Conservation (phyloP, 306 rosid genomes). For the Malus sylvestris region DNA sequence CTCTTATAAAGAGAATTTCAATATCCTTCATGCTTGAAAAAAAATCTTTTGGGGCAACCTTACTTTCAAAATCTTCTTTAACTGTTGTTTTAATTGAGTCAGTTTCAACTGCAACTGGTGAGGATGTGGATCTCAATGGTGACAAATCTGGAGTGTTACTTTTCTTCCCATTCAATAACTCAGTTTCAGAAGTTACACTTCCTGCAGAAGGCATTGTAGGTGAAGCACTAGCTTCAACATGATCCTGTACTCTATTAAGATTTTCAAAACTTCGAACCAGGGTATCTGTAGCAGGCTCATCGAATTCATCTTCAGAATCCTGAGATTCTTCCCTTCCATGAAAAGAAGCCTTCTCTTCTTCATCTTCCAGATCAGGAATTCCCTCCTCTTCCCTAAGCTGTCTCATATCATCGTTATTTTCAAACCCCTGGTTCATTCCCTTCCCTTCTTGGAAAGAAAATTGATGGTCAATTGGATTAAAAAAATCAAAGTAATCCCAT, state of each 20-base stretch:
- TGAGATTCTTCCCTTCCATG: slow-evolving; percentile 48
- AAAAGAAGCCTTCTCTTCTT: slow-evolving; percentile 52
- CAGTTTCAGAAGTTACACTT: slow-evolving; percentile 47
- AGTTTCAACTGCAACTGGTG: slow-evolving; percentile 29
- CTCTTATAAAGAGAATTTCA: slow-evolving; percentile 63
- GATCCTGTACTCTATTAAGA: slow-evolving; percentile 49
- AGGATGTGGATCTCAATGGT: slow-evolving; percentile 36
- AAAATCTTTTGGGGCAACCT: slow-evolving; percentile 62
- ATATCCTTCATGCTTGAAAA: slow-evolving; percentile 75
- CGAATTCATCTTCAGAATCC: slow-evolving; percentile 80
- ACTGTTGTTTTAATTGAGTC: slow-evolving; percentile 33
- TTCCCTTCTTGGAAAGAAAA: slow-evolving; percentile 66
- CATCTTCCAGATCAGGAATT: slow-evolving; percentile 66
- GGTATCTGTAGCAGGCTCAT: slow-evolving; percentile 61
- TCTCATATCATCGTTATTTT: slow-evolving; percentile 39
- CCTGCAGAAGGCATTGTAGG: slow-evolving; percentile 32
- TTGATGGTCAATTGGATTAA: slow-evolving; percentile 61
- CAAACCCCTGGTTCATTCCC: slow-evolving; percentile 32
- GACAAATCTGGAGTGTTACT: slow-evolving; percentile 43
- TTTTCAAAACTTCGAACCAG: slow-evolving; percentile 72
- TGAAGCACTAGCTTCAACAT: slow-evolving; percentile 31
- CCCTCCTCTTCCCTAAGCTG: slow-evolving; percentile 60
- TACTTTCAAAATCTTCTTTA: slow-evolving; percentile 52
- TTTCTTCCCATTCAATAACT: slow-evolving; percentile 42
- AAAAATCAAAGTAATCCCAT: slow-evolving; percentile 91